Conservation (phyloP, 441 rosid genomes). For the Viola pubescens region DNA sequence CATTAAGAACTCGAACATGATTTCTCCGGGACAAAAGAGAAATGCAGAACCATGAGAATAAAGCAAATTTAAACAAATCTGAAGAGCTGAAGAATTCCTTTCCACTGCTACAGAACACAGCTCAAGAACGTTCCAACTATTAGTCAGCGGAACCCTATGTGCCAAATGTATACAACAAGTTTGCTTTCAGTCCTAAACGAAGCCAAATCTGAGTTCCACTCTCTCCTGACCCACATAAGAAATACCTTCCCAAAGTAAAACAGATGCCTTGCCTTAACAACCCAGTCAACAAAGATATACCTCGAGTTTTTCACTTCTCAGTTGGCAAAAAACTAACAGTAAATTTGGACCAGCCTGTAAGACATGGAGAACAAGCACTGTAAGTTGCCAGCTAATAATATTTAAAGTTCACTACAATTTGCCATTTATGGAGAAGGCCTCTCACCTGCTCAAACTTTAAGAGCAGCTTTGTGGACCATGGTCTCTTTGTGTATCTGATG, state of each 20-base stretch:
- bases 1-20: not conserved
- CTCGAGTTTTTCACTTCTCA: not conserved
- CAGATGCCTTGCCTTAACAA: constrained; percentile 2
- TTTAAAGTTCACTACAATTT: too few relatives aligned
- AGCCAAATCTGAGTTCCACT: constrained; percentile 11
- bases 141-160: constrained; percentile 16
- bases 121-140: constrained; percentile 13
- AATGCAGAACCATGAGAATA: not conserved
- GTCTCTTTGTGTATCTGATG: constrained; percentile 99
- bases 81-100: constrained; percentile 9
- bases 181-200: constrained; percentile 14
- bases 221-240: constrained; percentile 9
- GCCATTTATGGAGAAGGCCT: too few relatives aligned
- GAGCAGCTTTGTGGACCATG: constrained; percentile 93
- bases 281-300: not conserved
- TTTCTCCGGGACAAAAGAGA: not conserved
- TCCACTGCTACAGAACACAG: constrained; percentile 22
- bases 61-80: constrained; percentile 3
- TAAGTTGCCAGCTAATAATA: too few relatives aligned
- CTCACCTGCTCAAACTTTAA: constrained; percentile 44
- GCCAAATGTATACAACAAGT: constrained; percentile 26
- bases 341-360: too few relatives aligned
- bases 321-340: too few relatives aligned
- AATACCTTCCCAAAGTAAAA: constrained; percentile 10
- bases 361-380: too few relatives aligned